Evolutionary conservation across 2,329 filamentous ascomycete genomes (phyloP), one percentile per base, ranked within the genome.

Genomic region (Gnomoniopsis smithogilvyi): DNA sequence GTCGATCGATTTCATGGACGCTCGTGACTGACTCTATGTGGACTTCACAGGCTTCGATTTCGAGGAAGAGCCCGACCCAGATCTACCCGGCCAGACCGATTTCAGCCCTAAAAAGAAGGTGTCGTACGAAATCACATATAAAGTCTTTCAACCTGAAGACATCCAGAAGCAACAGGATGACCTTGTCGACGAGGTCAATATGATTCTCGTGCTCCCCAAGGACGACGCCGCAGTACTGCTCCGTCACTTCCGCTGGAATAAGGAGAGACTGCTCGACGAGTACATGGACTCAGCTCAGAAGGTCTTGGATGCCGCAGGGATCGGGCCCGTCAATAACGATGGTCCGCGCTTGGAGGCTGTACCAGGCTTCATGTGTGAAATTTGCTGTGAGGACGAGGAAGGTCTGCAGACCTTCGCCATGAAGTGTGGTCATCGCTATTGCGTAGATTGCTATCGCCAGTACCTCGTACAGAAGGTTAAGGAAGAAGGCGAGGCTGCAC

Each of bases 341-440:
- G 80, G 82, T 12, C 89, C 91, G 2, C 87, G 84, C 68, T 81
- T 96, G 3, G 84, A 93, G 70, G 77, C 80, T 17, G 77, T 94
- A 19, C 80, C 85, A 15, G 92, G 87, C 10, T 99, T 99, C 72
- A 80, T 84, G 67, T 99, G 95, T 75, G 92, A 96, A 62, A 99
- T 99, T 64, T 99, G 95, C 77, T 98, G 90, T 73, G 93, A 98
- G 68, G 95, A 99, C 64, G 89, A 84, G 21, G 80, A 86, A 0
- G 86, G 84, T 1, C 76, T 97, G 21, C 73, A 91, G 71, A 92
- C 91, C 2, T 98, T 97, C 74, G 92, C 94, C 26, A 91, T 99
- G 84, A 96, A 91, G 70, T 99, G 95, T 72, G 91, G 88, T 1
- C 95, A 99, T 73, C 85, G 95, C 53, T 99, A 95, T 73, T 99